A percentile compares a stretch with the other conserved stretches of the same genome.
These are phyloP conservation scores for Xanthoconium separans DNA, from an alignment of 1,284 basidiomycete genomes.

Conservation along the genomic window DNA sequence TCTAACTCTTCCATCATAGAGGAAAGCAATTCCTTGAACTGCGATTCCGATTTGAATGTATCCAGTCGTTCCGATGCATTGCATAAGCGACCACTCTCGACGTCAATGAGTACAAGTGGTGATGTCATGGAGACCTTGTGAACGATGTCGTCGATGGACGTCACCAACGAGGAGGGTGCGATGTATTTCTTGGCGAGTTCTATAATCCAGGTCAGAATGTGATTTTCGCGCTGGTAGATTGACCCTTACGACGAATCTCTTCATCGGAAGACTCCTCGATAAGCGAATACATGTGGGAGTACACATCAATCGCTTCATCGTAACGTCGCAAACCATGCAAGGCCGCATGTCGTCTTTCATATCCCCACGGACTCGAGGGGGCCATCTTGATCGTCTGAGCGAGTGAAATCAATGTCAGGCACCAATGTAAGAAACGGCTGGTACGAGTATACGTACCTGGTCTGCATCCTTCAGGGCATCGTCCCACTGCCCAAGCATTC, in stretches of 20 bases:
- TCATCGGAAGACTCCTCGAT: neutral
- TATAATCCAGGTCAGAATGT: neutral
- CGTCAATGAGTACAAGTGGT: neutral
- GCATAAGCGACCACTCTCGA: neutral
- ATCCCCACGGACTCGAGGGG: neutral
- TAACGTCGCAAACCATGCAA: neutral
- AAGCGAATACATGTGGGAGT: neutral
- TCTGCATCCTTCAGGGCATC: no score
- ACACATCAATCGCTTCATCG: neutral
- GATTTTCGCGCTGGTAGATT: neutral
- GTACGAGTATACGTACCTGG: no score
- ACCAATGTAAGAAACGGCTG: no score
- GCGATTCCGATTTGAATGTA: neutral
- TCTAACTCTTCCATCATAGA: slow-evolving; percentile 50
- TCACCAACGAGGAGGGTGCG: neutral
- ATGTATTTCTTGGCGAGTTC: neutral
- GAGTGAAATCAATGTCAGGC: neutral
- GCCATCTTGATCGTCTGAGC: neutral
- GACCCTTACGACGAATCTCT: neutral
- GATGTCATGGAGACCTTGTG: neutral
- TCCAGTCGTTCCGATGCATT: neutral
- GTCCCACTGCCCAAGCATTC: neutral
- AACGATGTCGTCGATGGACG: neutral
- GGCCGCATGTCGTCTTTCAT: neutral
- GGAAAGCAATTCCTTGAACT: neutral